phyloP scores from a whole-genome alignment of 2,329 filamentous ascomycete species.

The Lecanosticta acicola region DNA sequence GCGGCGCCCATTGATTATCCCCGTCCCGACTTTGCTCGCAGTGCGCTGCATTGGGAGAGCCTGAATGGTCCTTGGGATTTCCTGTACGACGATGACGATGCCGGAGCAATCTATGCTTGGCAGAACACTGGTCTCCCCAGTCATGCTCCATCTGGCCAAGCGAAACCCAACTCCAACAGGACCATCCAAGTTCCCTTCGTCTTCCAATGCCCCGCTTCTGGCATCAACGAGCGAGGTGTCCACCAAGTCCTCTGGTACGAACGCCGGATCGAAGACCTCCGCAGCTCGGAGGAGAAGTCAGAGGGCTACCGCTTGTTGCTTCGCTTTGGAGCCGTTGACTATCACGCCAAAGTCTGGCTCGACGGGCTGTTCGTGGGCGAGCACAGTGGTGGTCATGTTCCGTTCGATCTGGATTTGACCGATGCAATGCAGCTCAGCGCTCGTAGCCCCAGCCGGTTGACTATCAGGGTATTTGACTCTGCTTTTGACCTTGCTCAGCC shows the following conservation, averaged over 20 bases:
- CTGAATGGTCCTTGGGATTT: constrained; percentile 55
- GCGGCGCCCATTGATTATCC: constrained; percentile 45
- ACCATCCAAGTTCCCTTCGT: constrained; percentile 60
- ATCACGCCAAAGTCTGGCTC: constrained; percentile 55
- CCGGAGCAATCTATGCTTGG: constrained; percentile 51
- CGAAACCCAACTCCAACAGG: constrained; percentile 41
- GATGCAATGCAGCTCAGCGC: constrained; percentile 34
- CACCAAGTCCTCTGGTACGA: constrained; percentile 67
- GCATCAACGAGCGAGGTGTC: constrained; percentile 55
- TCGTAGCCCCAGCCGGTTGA: constrained; percentile 39
- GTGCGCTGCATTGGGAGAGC: constrained; percentile 52
- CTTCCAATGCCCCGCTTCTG: constrained; percentile 60
- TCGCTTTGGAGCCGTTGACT: constrained; percentile 58
- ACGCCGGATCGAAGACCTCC: constrained; percentile 30
- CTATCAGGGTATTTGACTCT: constrained; percentile 57
- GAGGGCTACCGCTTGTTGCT: constrained; percentile 44
- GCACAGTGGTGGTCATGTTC: constrained; percentile 56
- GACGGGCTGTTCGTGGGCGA: constrained; percentile 49
- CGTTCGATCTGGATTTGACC: constrained; percentile 53
- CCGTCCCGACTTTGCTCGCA: constrained; percentile 59
- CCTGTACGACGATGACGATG: constrained; percentile 59
- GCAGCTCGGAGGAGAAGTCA: constrained; percentile 18
- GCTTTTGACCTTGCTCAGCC: constrained; percentile 60
- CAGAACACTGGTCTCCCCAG: constrained; percentile 48
- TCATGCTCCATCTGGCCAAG: constrained; percentile 23